phyloP scores from a whole-genome alignment of 2,329 filamentous ascomycete species.

The Aspergillus pseudotamarii region DNA sequence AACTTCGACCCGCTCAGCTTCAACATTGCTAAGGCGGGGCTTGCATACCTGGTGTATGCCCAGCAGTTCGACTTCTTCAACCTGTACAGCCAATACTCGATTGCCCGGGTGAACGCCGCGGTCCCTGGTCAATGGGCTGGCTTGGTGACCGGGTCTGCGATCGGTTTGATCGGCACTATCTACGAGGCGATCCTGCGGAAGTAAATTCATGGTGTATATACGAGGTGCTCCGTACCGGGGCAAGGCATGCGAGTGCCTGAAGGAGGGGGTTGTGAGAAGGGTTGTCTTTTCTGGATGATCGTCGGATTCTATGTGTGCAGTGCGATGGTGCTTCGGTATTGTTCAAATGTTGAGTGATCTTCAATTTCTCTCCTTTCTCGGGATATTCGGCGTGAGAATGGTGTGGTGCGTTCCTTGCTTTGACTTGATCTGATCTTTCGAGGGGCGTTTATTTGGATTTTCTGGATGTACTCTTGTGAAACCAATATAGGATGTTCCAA shows the following conservation, averaged over 20 bases:
- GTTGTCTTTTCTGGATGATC: background rate
- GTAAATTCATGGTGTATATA: slow-evolving; percentile 21
- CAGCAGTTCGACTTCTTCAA: slow-evolving; percentile 46
- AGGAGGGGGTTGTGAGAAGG: background rate
- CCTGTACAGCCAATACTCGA: slow-evolving; percentile 37
- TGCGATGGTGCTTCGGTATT: background rate
- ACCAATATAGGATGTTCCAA: background rate
- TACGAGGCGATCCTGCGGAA: slow-evolving; percentile 52
- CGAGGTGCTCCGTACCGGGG: background rate
- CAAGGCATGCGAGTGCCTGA: background rate
- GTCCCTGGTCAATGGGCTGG: slow-evolving; percentile 44
- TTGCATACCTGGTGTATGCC: slow-evolving; percentile 79
- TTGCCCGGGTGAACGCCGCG: slow-evolving; percentile 40
- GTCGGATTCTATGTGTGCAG: background rate
- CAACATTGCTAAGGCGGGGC: slow-evolving; percentile 82
- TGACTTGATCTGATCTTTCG: background rate
- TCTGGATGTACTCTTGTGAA: slow-evolving; percentile 7
- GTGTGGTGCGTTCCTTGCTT: background rate
- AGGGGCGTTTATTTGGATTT: background rate
- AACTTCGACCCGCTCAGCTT: slow-evolving; percentile 82
- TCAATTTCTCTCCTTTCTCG: background rate
- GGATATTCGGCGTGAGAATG: background rate
- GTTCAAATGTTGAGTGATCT: background rate
- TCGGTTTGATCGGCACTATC: slow-evolving; percentile 46
- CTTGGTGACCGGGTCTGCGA: slow-evolving; percentile 44